Evolutionary conservation across 148 eudicot genomes (phyloP).

Genomic region (Silene conica): DNA sequence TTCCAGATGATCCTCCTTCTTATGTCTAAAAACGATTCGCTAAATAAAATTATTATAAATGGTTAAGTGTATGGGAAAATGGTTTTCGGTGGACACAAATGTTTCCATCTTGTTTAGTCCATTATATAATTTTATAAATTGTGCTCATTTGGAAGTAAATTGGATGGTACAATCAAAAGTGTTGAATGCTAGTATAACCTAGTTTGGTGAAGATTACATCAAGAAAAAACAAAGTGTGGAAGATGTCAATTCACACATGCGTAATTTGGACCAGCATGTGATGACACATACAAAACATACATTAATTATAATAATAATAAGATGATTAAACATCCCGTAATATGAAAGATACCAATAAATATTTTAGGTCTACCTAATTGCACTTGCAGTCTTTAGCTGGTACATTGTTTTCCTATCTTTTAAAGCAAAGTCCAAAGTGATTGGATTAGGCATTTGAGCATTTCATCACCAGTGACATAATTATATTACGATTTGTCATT

Average conservation of each 20-base stretch:
- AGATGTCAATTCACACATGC: background rate
- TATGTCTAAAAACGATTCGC: too few relatives aligned
- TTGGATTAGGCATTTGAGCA: constrained; percentile 26
- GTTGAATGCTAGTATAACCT: background rate
- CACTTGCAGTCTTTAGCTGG: constrained; percentile 13
- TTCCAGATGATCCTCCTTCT: too few relatives aligned
- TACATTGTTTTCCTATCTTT: constrained; percentile 13
- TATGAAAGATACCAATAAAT: constrained; percentile 11
- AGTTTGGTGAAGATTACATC: background rate
- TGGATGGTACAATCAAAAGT: too few relatives aligned
- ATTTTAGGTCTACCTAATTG: constrained; percentile 31
- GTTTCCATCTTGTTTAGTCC: too few relatives aligned
- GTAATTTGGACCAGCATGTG: background rate
- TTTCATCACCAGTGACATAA: constrained; percentile 25
- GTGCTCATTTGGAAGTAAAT: too few relatives aligned
- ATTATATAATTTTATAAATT: too few relatives aligned
- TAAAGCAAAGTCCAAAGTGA: constrained; percentile 21
- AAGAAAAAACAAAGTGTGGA: background rate
- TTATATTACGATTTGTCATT: background rate
- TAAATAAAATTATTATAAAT: too few relatives aligned
- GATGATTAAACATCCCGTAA: background rate
- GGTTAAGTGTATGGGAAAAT: too few relatives aligned
- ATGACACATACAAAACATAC: background rate
- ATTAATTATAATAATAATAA: background rate
- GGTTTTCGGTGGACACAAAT: too few relatives aligned